Percentiles rank a stretch among this genome's conserved stretches.
Evolutionary conservation across 2,329 filamentous ascomycete species (phyloP).

Genomic region (Diaporthe sp.): DNA sequence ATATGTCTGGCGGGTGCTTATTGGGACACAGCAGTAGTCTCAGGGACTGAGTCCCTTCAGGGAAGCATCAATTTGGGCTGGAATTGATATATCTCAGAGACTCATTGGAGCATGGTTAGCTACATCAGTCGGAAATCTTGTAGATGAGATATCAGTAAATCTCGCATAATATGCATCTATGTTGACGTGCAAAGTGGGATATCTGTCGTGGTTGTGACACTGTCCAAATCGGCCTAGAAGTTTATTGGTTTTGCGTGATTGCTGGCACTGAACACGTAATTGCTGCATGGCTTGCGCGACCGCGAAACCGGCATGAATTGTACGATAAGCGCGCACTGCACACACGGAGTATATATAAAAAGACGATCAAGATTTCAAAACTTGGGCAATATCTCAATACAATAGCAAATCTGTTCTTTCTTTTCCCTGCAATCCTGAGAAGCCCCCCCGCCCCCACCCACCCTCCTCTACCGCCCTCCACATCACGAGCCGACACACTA

Average conservation of each 20-base stretch:
- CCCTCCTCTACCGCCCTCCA: background rate
- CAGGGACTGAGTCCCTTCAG: background rate
- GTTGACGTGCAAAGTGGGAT: constrained; percentile 20
- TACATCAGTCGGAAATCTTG: background rate
- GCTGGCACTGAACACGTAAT: constrained; percentile 10
- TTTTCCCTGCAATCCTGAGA: too few relatives aligned
- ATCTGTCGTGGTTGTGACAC: background rate
- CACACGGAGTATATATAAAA: background rate
- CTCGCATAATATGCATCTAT: background rate
- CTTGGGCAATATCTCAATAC: background rate
- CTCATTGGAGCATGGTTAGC: background rate
- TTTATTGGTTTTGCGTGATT: constrained; percentile 23
- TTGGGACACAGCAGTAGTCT: too few relatives aligned
- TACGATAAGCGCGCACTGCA: background rate
- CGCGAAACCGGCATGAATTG: constrained; percentile 10
- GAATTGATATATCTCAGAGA: background rate
- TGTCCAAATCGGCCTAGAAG: background rate
- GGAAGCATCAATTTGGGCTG: background rate
- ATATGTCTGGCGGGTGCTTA: too few relatives aligned
- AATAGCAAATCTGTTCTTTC: background rate
- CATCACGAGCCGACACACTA: background rate
- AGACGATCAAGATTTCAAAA: background rate
- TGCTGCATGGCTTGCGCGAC: constrained; percentile 25
- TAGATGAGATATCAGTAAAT: constrained; percentile 6
- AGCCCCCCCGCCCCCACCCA: too few relatives aligned